phyloP scores from a whole-genome alignment of 2,329 filamentous ascomycete genomes.

The Anthostomella pinea region DNA sequence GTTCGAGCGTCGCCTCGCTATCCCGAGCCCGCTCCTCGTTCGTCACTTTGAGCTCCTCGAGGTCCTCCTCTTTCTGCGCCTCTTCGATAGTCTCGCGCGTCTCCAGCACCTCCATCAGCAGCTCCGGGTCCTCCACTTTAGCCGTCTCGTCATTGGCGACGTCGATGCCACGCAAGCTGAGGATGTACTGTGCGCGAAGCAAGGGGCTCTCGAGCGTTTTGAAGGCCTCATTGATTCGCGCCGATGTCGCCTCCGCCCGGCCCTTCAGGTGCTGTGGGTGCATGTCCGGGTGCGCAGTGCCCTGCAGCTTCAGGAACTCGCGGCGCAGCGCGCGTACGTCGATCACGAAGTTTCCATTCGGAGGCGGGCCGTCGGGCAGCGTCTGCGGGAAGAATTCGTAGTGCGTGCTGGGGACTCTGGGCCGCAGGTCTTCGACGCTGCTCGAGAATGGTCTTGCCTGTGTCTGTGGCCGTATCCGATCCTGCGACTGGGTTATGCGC shows the following conservation, averaged over 20 bases:
- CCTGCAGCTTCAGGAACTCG: conserved; percentile 86
- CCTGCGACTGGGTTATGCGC: neutral
- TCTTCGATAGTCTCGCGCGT: conserved; percentile 73
- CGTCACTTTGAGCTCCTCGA: conserved; percentile 55
- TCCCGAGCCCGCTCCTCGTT: conserved; percentile 67
- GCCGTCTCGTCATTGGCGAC: conserved; percentile 75
- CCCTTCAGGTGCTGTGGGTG: conserved; percentile 52
- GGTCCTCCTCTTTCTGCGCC: conserved; percentile 63
- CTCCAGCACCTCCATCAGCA: conserved; percentile 79
- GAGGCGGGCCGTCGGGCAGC: conserved; percentile 74
- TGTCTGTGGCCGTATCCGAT: too few species aligned
- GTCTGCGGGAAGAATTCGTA: conserved; percentile 87
- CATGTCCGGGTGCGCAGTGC: conserved; percentile 71
- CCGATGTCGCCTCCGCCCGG: conserved; percentile 72
- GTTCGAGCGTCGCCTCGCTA: conserved; percentile 61
- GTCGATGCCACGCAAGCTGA: conserved; percentile 69
- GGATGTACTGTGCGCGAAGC: conserved; percentile 81
- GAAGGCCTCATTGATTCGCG: conserved; percentile 89
- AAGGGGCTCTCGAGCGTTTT: conserved; percentile 78
- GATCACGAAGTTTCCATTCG: conserved; percentile 71
- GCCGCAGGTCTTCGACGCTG: conserved; percentile 1
- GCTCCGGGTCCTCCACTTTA: conserved; percentile 62
- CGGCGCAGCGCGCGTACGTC: conserved; percentile 67
- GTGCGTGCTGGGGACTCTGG: conserved; percentile 50
- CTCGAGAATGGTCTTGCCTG: conserved; percentile 1